Evolutionary conservation across 2,329 filamentous ascomycete species (phyloP).

Genomic region (Cladophialophora carrionii): DNA sequence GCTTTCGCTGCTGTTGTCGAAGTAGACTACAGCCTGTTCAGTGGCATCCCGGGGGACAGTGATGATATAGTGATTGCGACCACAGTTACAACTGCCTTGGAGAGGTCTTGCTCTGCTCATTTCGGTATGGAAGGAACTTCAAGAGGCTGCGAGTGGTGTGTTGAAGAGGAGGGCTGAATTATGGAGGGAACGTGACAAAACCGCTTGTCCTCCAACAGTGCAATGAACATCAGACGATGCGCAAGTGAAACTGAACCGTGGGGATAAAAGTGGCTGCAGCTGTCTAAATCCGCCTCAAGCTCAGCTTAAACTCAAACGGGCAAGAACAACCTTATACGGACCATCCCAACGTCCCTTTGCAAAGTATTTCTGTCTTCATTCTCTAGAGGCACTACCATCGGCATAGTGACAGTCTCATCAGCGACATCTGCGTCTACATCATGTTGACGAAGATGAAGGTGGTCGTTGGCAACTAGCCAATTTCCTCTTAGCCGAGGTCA

Average conservation of each 20-base stretch:
- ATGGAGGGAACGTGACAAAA: background rate
- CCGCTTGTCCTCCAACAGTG: background rate
- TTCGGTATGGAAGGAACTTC: background rate
- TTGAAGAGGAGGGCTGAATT: background rate
- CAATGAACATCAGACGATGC: background rate
- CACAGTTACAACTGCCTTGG: constrained; percentile 80
- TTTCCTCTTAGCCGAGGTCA: background rate
- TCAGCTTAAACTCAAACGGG: background rate
- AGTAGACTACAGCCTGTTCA: constrained; percentile 70
- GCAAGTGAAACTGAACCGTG: background rate
- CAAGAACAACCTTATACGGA: background rate
- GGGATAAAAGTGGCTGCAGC: background rate
- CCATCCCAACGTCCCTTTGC: background rate
- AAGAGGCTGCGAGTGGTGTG: background rate
- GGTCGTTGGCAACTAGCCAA: background rate
- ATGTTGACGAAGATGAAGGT: background rate
- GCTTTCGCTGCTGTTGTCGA: constrained; percentile 70
- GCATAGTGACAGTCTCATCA: background rate
- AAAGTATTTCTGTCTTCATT: background rate
- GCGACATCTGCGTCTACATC: background rate
- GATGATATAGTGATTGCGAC: constrained; percentile 80
- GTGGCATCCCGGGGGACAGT: constrained; percentile 63
- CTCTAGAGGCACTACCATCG: background rate
- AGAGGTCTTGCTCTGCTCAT: constrained; percentile 48
- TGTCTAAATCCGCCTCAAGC: background rate